phyloP scores from a whole-genome alignment of 345 rosid genomes.

The Firmiana major region DNA sequence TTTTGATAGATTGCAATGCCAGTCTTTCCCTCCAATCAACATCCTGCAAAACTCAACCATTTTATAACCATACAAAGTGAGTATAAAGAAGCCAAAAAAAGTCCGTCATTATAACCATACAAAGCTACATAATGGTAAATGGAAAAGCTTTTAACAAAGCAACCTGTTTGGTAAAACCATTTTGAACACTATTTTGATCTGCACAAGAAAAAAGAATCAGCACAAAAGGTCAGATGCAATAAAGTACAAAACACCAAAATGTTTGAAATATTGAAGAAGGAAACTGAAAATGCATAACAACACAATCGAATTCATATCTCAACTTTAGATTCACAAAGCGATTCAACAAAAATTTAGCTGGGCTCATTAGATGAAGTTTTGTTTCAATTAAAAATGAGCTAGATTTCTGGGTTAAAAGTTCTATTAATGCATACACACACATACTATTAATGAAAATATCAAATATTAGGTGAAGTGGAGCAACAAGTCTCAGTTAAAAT shows the following conservation, averaged over 20 bases:
- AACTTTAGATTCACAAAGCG: neutral
- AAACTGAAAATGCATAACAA: neutral
- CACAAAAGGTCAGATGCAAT: conserved; percentile 3
- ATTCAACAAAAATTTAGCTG: neutral
- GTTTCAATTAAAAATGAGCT: neutral
- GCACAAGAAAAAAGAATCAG: conserved; percentile 27
- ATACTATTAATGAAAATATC: neutral
- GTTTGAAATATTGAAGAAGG: neutral
- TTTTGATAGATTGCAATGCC: conserved; percentile 55
- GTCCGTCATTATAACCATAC: neutral
- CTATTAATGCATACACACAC: neutral
- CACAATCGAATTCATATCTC: neutral
- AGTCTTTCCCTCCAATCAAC: conserved; percentile 86
- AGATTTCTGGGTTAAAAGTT: neutral
- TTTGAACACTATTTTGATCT: conserved; percentile 41
- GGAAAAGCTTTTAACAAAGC: conserved; percentile 3
- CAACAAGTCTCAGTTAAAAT: neutral
- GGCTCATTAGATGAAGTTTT: neutral
- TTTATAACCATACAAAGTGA: neutral
- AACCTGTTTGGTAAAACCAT: conserved; percentile 52
- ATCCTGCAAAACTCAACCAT: conserved; percentile 43
- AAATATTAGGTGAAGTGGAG: neutral
- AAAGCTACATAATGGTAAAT: neutral
- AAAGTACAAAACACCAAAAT: neutral
- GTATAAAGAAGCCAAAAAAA: conserved; percentile 7